phyloP scores from a whole-genome alignment of 768 basidiomycete genomes.

The Favolaschia claudopus region DNA sequence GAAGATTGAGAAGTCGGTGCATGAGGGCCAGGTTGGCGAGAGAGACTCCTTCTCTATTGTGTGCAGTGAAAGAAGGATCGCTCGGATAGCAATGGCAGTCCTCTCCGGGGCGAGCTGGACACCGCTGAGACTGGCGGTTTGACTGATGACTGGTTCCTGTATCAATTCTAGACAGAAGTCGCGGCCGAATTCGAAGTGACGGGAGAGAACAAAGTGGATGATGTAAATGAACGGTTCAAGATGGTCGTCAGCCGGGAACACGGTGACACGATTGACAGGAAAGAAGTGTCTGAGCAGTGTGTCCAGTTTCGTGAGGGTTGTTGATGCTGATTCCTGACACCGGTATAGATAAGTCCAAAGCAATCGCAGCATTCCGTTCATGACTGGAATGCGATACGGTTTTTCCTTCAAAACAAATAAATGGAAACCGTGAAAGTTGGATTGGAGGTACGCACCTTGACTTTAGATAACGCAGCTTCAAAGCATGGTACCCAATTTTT shows the following conservation, averaged over 20 bases:
- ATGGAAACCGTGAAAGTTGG: background rate
- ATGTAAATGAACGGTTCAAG: slow-evolving; percentile 81
- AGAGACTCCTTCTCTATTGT: slow-evolving; percentile 74
- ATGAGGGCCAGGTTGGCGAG: slow-evolving; percentile 82
- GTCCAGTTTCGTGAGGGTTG: slow-evolving; percentile 83
- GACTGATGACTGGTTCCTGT: slow-evolving; percentile 66
- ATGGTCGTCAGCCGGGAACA: slow-evolving; percentile 77
- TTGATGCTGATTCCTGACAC: slow-evolving; percentile 84
- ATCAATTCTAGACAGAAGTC: slow-evolving; percentile 84
- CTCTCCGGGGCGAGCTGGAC: slow-evolving; percentile 71
- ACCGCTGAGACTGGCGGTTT: slow-evolving; percentile 49
- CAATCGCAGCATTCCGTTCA: slow-evolving; percentile 85
- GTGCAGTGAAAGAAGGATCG: slow-evolving; percentile 76
- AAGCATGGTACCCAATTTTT: slow-evolving; percentile 82
- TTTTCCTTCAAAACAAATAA: slow-evolving; percentile 68
- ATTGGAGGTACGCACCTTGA: slow-evolving; percentile 89
- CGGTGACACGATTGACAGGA: slow-evolving; percentile 67
- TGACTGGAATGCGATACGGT: slow-evolving; percentile 66
- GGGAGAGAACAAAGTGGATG: slow-evolving; percentile 82
- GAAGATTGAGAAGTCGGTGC: slow-evolving; percentile 66
- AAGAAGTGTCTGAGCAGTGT: slow-evolving; percentile 78
- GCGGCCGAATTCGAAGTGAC: slow-evolving; percentile 85
- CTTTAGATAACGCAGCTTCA: slow-evolving; percentile 73
- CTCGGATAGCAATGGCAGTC: slow-evolving; percentile 76
- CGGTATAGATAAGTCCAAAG: slow-evolving; percentile 97